These are phyloP conservation scores for Fusarium citri DNA, from an alignment of 2,329 filamentous ascomycete species.

Conservation along the genomic window DNA sequence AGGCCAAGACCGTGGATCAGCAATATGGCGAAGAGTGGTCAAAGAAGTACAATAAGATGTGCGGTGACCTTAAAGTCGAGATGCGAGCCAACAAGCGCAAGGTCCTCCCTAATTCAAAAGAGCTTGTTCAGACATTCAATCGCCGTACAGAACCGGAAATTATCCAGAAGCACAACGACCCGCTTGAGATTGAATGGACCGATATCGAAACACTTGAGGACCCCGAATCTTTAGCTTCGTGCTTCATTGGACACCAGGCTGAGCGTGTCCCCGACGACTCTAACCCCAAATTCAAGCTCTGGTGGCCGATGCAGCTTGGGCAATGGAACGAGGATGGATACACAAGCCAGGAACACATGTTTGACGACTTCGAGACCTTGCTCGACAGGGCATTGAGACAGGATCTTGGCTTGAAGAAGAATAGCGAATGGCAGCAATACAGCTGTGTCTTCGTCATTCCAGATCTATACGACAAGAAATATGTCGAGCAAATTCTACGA, in stretches of 20 bases:
- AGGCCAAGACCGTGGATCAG: conserved; percentile 74
- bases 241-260: conserved; percentile 84
- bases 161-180: conserved; percentile 95
- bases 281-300: conserved; percentile 87
- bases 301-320: conserved; percentile 89
- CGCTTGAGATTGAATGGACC: conserved; percentile 94
- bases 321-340: conserved; percentile 94
- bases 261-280: conserved; percentile 91
- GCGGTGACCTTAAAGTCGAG: conserved; percentile 84
- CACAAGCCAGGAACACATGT: conserved; percentile 79
- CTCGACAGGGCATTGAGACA: conserved; percentile 86
- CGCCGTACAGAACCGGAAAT: conserved; percentile 83
- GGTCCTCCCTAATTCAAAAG: conserved; percentile 96
- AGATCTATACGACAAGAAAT: conserved; percentile 94
- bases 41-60: conserved; percentile 83
- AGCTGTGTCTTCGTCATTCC: conserved; percentile 98
- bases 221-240: conserved; percentile 69
- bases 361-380: conserved; percentile 87
- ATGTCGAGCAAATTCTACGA: conserved; percentile 85
- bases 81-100: conserved; percentile 96
- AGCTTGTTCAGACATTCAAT: conserved; percentile 95
- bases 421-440: conserved; percentile 88
- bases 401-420: conserved; percentile 82
- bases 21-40: conserved; percentile 87
- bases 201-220: conserved; percentile 76